phyloP scores from a whole-genome alignment of 1,284 basidiomycete genomes.

The Tylopilus sp. region DNA sequence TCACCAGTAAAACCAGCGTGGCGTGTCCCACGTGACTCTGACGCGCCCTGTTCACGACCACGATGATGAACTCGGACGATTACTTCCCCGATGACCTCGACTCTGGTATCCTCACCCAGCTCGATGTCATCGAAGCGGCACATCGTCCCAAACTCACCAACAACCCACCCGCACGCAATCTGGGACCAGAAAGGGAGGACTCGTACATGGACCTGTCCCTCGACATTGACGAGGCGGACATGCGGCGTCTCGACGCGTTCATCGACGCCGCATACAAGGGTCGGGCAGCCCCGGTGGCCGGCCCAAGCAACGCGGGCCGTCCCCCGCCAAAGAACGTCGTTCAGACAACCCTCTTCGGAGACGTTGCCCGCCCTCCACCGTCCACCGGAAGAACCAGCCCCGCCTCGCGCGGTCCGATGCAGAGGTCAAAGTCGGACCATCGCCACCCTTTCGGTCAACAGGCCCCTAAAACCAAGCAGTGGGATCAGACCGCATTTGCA shows the following conservation, averaged over 20 bases:
- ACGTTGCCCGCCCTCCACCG: slow-evolving; percentile 40
- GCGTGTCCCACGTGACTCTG: slow-evolving; percentile 12
- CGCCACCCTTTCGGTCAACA: slow-evolving; percentile 52
- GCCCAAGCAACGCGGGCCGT: slow-evolving; percentile 41
- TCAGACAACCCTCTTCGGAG: slow-evolving; percentile 70
- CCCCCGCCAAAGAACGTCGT: slow-evolving; percentile 41
- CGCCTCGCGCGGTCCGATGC: slow-evolving; percentile 35
- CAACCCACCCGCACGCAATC: slow-evolving; percentile 16
- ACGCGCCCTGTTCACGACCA: slow-evolving; percentile 4
- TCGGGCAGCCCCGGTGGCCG: slow-evolving; percentile 37
- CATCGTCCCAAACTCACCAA: slow-evolving; percentile 33
- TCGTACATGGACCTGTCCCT: slow-evolving; percentile 58
- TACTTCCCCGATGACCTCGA: slow-evolving; percentile 51
- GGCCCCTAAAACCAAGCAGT: slow-evolving; percentile 68
- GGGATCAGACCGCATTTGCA: slow-evolving; percentile 85
- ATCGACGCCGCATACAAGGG: slow-evolving; percentile 46
- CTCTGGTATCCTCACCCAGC: slow-evolving; percentile 48
- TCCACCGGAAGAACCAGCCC: slow-evolving; percentile 33
- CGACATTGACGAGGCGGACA: slow-evolving; percentile 54
- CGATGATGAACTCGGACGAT: slow-evolving; percentile 71
- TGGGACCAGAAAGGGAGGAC: slow-evolving; percentile 36
- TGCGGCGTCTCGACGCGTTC: slow-evolving; percentile 52
- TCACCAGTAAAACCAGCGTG: slow-evolving; percentile 22
- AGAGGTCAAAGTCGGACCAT: slow-evolving; percentile 44
- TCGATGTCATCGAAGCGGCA: slow-evolving; percentile 68